A percentile compares a stretch with the other conserved stretches of the same genome.
These are phyloP conservation scores for Trametes elegans DNA, from an alignment of 768 basidiomycete species.

Conservation along the genomic window DNA sequence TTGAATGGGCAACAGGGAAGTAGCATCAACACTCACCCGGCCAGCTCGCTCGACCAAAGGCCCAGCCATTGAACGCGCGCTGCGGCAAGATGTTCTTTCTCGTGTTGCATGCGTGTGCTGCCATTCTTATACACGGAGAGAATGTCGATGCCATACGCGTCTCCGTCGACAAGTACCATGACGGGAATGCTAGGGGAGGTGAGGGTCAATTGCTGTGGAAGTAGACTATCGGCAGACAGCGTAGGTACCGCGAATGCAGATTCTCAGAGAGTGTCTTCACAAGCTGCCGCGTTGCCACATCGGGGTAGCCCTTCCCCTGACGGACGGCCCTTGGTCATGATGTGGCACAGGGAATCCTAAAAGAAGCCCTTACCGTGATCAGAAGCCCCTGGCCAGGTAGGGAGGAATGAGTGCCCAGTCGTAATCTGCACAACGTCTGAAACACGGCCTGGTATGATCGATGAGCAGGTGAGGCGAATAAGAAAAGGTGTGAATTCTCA, in stretches of 20 bases:
- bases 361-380: conserved; percentile 57
- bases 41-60: conserved; percentile 65
- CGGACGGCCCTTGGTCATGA: background rate
- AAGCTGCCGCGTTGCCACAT: conserved; percentile 85
- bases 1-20: background rate
- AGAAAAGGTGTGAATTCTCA: conserved; percentile 26
- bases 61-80: conserved; percentile 79
- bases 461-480: background rate
- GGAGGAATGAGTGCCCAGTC: conserved; percentile 45
- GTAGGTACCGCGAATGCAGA: conserved; percentile 53
- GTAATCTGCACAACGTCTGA: conserved; percentile 70
- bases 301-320: conserved; percentile 97
- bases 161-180: conserved; percentile 80
- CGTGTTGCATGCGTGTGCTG: conserved; percentile 66
- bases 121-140: conserved; percentile 86
- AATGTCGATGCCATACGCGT: conserved; percentile 92
- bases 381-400: conserved; percentile 68
- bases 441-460: conserved; percentile 80
- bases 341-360: background rate
- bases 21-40: conserved; percentile 48
- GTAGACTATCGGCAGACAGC: background rate
- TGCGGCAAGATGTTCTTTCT: conserved; percentile 66
- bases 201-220: background rate
- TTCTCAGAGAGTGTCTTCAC: conserved; percentile 68
- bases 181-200: conserved; percentile 62